phyloP scores from a whole-genome alignment of 2,329 filamentous ascomycete species.

The Torrubiellomyces zombiae region DNA sequence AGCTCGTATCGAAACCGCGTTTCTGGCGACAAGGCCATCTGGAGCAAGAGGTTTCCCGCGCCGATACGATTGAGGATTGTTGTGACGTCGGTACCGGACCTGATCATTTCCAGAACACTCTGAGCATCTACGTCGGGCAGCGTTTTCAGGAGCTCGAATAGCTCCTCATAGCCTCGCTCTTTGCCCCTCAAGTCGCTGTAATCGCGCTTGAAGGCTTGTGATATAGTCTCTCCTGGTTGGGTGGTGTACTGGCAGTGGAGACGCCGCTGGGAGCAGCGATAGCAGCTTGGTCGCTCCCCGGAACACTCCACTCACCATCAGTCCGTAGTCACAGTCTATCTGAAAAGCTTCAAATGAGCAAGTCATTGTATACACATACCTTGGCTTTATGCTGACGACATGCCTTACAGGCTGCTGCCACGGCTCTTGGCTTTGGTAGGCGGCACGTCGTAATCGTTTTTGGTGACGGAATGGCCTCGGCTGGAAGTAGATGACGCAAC shows the following conservation, averaged over 20 bases:
- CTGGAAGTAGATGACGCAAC: no score
- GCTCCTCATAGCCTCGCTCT: conserved; percentile 5
- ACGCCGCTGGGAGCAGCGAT: conserved; percentile 6
- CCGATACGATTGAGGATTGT: conserved; percentile 17
- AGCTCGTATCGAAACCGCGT: conserved; percentile 22
- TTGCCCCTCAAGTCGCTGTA: conserved; percentile 2
- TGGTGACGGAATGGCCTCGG: no score
- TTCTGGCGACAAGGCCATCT: conserved; percentile 20
- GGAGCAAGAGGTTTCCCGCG: conserved; percentile 19
- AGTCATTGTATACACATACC: background rate
- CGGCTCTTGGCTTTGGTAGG: no score
- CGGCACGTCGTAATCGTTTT: no score
- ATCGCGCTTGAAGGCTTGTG: conserved; percentile 6
- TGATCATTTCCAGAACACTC: conserved; percentile 17
- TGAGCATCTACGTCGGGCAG: conserved; percentile 14
- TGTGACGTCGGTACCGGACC: conserved; percentile 14
- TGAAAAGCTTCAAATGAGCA: no score
- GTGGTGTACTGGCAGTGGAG: conserved; percentile 8
- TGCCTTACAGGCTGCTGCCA: conserved; percentile 1
- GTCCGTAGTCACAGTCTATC: no score
- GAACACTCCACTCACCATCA: conserved; percentile 8
- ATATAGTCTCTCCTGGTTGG: conserved; percentile 7
- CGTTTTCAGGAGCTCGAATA: conserved; percentile 6
- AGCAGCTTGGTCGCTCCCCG: conserved; percentile 10
- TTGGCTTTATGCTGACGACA: conserved; percentile 1